Conservation (phyloP, 805 yeast species). For the Saturnispora zaruensis region DNA sequence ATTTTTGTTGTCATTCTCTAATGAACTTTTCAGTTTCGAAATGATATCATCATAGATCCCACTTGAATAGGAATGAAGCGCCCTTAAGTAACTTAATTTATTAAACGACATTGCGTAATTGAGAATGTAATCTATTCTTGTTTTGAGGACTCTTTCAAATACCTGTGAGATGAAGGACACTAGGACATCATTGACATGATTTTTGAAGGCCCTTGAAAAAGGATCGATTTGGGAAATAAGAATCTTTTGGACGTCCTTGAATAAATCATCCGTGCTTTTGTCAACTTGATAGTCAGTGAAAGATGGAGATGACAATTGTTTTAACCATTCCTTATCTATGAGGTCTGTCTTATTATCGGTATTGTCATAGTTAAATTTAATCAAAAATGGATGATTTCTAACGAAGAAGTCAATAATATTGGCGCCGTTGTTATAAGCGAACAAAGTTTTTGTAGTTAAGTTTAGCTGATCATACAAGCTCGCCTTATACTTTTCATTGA, state of each 20-base stretch:
- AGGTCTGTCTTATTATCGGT: conserved; percentile 17
- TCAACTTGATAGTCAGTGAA: conserved; percentile 41
- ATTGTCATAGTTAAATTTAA: conserved; percentile 13
- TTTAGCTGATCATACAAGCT: conserved; percentile 65
- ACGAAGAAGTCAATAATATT: conserved; percentile 78
- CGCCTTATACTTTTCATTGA: conserved; percentile 64
- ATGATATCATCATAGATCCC: conserved; percentile 48
- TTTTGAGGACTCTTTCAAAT: conserved; percentile 62
- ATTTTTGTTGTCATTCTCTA: conserved; percentile 40
- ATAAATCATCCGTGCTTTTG: conserved; percentile 40
- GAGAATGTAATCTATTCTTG: conserved; percentile 48
- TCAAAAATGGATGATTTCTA: conserved; percentile 65
- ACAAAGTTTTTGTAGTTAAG: conserved; percentile 64
- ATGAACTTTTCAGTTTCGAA: conserved; percentile 54
- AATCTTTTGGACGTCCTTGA: conserved; percentile 49
- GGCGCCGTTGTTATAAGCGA: conserved; percentile 77
- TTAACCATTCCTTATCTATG: conserved; percentile 39
- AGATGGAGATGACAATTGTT: conserved; percentile 50
- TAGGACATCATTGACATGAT: conserved; percentile 53
- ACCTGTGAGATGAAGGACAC: conserved; percentile 64
- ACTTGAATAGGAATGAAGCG: conserved; percentile 58
- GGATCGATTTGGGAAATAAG: conserved; percentile 66
- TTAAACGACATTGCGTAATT: conserved; percentile 56
- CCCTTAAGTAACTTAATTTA: conserved; percentile 65
- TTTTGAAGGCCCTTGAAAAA: conserved; percentile 58